phyloP scores from a whole-genome alignment of 352 stramenopile species.

The Pythium chondricola region DNA sequence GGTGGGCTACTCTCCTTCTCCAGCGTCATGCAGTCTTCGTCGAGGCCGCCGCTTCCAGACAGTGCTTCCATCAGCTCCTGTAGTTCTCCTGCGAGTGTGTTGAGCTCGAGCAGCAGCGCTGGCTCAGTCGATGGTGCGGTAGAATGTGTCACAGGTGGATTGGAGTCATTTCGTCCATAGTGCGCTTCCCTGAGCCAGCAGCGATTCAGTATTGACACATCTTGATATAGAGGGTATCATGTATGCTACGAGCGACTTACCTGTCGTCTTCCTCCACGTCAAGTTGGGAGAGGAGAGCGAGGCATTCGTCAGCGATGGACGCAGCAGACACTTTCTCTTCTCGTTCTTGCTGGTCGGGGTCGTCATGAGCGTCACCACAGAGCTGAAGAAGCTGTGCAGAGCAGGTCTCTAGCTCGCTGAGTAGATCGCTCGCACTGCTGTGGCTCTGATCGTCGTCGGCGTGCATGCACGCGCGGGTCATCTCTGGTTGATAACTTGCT shows the following conservation, averaged over 20 bases:
- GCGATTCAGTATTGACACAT: too few relatives aligned
- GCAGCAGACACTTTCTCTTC: conserved; percentile 1
- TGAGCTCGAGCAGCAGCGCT: conserved; percentile 2
- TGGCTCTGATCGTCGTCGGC: too few relatives aligned
- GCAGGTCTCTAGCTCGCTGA: conserved; percentile 8
- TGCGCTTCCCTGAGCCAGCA: too few relatives aligned
- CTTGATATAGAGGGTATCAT: too few relatives aligned
- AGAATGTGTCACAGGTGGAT: too few relatives aligned
- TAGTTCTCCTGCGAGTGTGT: conserved; percentile 5
- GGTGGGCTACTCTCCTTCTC: neutral
- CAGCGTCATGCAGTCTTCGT: neutral
- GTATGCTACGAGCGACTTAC: too few relatives aligned
- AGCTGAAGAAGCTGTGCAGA: conserved; percentile 2
- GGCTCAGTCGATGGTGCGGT: neutral
- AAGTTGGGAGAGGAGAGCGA: conserved; percentile 6
- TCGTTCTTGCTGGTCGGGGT: too few relatives aligned
- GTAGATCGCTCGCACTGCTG: neutral
- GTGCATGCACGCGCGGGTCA: neutral
- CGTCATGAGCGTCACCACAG: neutral
- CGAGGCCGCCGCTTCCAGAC: neutral
- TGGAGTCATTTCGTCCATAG: too few relatives aligned
- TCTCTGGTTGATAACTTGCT: too few relatives aligned
- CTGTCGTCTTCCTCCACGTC: neutral
- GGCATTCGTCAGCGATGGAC: conserved; percentile 12
- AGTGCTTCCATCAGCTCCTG: conserved; percentile 5